phyloP scores from a whole-genome alignment of 805 yeast genomes.

The Saccharomycopsis fibuligera region DNA sequence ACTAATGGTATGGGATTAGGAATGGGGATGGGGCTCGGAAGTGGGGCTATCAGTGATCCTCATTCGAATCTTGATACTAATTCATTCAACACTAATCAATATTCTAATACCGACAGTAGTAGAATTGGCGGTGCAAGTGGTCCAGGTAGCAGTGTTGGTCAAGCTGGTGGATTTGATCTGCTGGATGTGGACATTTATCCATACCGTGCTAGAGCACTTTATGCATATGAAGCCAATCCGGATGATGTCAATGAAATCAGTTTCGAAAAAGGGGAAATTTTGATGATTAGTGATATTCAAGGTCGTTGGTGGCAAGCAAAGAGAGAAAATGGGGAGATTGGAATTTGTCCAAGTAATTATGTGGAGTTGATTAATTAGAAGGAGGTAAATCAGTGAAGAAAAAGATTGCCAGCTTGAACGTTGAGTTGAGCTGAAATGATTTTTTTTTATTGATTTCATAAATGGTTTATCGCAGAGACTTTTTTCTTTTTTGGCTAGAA shows the following conservation, averaged over 20 bases:
- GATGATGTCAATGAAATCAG: constrained; percentile 91
- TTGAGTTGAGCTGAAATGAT: too few relatives aligned
- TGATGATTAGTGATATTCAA: constrained; percentile 85
- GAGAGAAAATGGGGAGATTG: constrained; percentile 83
- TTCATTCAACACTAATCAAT: constrained; percentile 7
- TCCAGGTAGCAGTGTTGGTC: too few relatives aligned
- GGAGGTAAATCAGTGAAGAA: too few relatives aligned
- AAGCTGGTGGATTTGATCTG: constrained; percentile 22
- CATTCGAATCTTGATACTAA: constrained; percentile 2
- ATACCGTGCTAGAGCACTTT: constrained; percentile 79
- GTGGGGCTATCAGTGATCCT: constrained; percentile 1
- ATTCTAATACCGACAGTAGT: not conserved
- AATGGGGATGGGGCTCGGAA: too few relatives aligned
- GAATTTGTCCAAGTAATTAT: constrained; percentile 94
- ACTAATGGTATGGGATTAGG: constrained; percentile 2
- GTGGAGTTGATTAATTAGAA: constrained; percentile 56
- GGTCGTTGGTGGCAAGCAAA: constrained; percentile 99
- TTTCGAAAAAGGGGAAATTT: constrained; percentile 83
- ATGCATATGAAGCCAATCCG: constrained; percentile 81
- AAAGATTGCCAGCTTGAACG: too few relatives aligned
- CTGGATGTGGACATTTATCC: constrained; percentile 47
- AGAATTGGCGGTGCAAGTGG: too few relatives aligned
- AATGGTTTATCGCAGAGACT: too few relatives aligned
- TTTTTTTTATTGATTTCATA: too few relatives aligned
- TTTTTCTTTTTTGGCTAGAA: too few relatives aligned